Percentiles rank a stretch among this genome's conserved stretches.
phyloP scores from a whole-genome alignment of 306 rosid genomes.

The Cicer arietinum region DNA sequence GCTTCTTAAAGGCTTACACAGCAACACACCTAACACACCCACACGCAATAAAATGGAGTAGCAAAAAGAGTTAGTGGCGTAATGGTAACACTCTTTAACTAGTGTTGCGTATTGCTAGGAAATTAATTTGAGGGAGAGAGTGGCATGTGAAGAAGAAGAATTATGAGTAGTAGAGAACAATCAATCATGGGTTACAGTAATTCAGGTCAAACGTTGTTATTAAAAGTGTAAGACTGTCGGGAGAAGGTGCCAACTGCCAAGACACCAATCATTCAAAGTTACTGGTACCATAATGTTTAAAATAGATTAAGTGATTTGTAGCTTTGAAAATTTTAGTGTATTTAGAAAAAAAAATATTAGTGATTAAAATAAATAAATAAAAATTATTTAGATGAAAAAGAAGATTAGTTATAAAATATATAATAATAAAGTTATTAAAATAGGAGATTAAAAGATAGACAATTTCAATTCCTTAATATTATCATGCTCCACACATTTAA shows the following conservation, averaged over 20 bases:
- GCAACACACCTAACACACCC: conserved; percentile 26
- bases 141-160: background rate
- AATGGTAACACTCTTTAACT: conserved; percentile 18
- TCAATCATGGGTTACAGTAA: conserved; percentile 31
- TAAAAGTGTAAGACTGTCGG: conserved; percentile 38
- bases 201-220: conserved; percentile 39
- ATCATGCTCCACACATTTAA: too few species aligned
- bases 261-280: conserved; percentile 39
- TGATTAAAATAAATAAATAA: too few species aligned
- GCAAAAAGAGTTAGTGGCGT: conserved; percentile 7
- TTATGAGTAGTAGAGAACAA: conserved; percentile 42
- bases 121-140: conserved; percentile 15
- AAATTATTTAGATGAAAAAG: too few species aligned
- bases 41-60: conserved; percentile 14
- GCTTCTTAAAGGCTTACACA: conserved; percentile 26
- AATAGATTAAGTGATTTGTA: too few species aligned
- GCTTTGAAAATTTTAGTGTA: too few species aligned
- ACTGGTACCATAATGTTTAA: background rate
- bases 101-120: conserved; percentile 11
- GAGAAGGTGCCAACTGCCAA: conserved; percentile 16
- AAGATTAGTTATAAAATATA: too few species aligned
- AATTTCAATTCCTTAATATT: background rate
- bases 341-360: too few species aligned
- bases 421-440: too few species aligned
- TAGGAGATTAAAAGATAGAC: too few species aligned